phyloP scores from a whole-genome alignment of 371 early-diverging fungal species.

The Mortierella sp. region DNA sequence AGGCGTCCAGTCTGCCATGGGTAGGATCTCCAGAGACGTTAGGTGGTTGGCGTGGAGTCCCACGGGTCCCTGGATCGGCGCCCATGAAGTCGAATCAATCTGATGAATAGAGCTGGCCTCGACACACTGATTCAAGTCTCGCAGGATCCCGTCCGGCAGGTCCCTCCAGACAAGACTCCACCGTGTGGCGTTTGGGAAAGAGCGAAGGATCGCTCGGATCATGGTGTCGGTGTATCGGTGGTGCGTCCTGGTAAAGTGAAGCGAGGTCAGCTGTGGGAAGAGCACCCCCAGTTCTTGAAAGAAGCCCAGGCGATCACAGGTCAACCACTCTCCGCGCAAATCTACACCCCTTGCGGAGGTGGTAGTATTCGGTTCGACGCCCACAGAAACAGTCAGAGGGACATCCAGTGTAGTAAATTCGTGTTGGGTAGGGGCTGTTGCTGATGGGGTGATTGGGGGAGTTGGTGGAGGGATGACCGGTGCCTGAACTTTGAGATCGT shows the following conservation, averaged over 20 bases:
- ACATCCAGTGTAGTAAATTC: background rate
- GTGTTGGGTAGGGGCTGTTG: background rate
- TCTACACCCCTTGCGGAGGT: background rate
- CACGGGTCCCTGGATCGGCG: background rate
- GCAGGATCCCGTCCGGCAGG: slow-evolving; percentile 22
- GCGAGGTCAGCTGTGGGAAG: slow-evolving; percentile 26
- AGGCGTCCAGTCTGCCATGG: slow-evolving; percentile 23
- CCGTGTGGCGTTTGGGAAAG: slow-evolving; percentile 23
- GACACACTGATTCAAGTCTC: slow-evolving; percentile 27
- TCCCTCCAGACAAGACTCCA: slow-evolving; percentile 36
- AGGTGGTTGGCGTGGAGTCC: slow-evolving; percentile 15
- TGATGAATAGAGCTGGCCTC: background rate
- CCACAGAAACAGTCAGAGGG: background rate
- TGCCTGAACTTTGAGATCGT: slow-evolving; percentile 24
- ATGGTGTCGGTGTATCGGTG: slow-evolving; percentile 17
- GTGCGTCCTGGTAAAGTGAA: slow-evolving; percentile 26
- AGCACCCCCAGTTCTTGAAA: slow-evolving; percentile 18
- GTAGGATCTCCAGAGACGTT: slow-evolving; percentile 35
- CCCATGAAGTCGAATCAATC: background rate
- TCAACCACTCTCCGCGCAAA: slow-evolving; percentile 3
- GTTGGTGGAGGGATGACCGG: slow-evolving; percentile 3
- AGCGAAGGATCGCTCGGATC: slow-evolving; percentile 18
- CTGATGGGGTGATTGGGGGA: background rate
- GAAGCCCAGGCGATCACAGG: slow-evolving; percentile 20
- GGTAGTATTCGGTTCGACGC: background rate